Conservation (phyloP, 441 rosid genomes). For the Lepidium campestre region DNA sequence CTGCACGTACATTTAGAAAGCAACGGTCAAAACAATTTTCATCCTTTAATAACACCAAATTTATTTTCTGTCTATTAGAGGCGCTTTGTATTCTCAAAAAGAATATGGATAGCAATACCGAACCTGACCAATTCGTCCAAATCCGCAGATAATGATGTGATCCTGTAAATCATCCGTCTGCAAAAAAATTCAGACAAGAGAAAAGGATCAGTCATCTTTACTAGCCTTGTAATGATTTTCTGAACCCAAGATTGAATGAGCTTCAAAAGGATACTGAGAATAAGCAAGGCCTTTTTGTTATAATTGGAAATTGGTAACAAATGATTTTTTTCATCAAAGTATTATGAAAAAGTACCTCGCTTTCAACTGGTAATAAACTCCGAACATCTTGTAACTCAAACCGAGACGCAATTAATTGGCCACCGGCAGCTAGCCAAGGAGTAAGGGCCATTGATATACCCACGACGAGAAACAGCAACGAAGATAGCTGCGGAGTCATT, state of each 20-base stretch:
- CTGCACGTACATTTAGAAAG: slow-evolving; percentile 35
- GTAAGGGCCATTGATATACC: slow-evolving; percentile 99
- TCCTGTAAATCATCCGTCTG: slow-evolving; percentile 99
- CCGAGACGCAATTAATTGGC: slow-evolving; percentile 92
- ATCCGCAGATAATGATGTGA: slow-evolving; percentile 96
- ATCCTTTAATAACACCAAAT: background rate
- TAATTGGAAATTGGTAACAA: background rate
- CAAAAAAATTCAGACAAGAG: slow-evolving; percentile 26
- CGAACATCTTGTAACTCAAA: slow-evolving; percentile 96
- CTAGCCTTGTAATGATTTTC: slow-evolving; percentile 1
- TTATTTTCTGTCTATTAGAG: background rate
- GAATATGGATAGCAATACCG: background rate
- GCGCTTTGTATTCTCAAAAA: background rate
- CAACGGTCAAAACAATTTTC: background rate
- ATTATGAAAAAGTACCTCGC: slow-evolving; percentile 53
- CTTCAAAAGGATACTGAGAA: slow-evolving; percentile 12
- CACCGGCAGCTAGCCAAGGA: slow-evolving; percentile 99
- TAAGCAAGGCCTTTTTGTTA: background rate
- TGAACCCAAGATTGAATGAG: slow-evolving; percentile 11
- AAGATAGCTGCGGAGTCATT: slow-evolving; percentile 87
- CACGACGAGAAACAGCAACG: slow-evolving; percentile 92
- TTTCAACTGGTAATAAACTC: slow-evolving; percentile 92
- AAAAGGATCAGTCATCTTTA: background rate
- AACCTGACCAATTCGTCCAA: slow-evolving; percentile 99
- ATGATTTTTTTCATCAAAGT: background rate